Base-by-base conservation (phyloP, 495 filamentous ascomycete genomes). In the Alectoria sarmentosa region DNA sequence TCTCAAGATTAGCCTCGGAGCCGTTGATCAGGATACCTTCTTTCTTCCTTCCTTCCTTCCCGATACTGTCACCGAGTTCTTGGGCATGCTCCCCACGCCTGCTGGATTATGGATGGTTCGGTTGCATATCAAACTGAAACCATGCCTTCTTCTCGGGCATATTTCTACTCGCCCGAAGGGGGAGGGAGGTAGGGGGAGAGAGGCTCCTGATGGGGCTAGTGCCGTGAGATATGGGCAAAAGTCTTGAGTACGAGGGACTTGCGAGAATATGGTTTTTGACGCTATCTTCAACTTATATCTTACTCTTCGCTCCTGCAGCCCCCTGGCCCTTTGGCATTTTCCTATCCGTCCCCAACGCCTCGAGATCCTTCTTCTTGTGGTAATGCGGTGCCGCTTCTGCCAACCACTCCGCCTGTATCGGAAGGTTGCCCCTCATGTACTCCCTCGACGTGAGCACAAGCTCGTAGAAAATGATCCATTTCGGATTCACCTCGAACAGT, bases 301-400 rank as follows among this genome's bases (percentile, higher is more conserved):
- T 77, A 67, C 78, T 82, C 72, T 77, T 81, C 71, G 79, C 80
- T 11, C 80, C 82, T 17, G 72, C 67, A 5, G 71, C 76, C 14
- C 85, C 86, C 65, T 80, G 73, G 11, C 82, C 84, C 72, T 86
- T 88, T 2, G 85, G 85, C 80, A 90, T 65, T 77, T 96, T 98
- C 79, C 82, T 87, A 60, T 90, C 89, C 73, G 87, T 77, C 21
- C 87, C 88, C 65, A 97, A 65, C 26, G 82, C 85, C 72, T 97
- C 95, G 54, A 98, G 72, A 72, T 98, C 91, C 76, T 90, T 89
- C 80, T 88, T 90, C 78, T 96, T 96, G 72, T 97, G 89, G 71
- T 90, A 97, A 78, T 98, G 94, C 64, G 92, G 95, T 55, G 95
- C 94, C 52, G 91, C 90, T 76, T 98, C 94, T 7, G 86, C 83